Evolutionary conservation across 2,329 filamentous ascomycete species (phyloP), one percentile per base, ranked within the genome.

Genomic region (Periglandula ipomoeae): DNA sequence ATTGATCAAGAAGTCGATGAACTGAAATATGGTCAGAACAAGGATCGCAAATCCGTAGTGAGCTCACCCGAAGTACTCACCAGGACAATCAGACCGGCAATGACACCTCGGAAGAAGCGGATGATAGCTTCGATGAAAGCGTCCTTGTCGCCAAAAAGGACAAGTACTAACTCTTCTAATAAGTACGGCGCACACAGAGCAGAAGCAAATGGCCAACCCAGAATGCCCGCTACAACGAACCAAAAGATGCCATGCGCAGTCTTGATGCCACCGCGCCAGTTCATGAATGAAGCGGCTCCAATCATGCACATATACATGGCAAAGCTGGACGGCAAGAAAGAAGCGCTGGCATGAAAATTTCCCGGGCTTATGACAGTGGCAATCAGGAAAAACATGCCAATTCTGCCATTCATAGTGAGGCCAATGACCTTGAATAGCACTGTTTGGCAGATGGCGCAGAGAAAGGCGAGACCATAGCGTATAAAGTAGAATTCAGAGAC

Each of bases 161-260:
- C 71, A 42, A 82, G 67, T 3, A 89, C 63, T 3, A 81, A 61
- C 58, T 96, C 90, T 63, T 96, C 90, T 0, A 84, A 58, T 24
- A 96, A 63, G 60, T 93, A 94, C 0, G 93, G 93, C 5, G 84
- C 67, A 48, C 86, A 82, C 37, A 98, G 73, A 9, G 89, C 90
- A 34, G 84, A 82, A 11, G 89, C 84, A 70, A 98, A 98, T 0
- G 93, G 93, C 93, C 93, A 98, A 1, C 93, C 93, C 9, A 98
- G 70, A 37, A 94, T 76, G 7, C 85, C 87, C 27, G 88, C 93
- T 8, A 89, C 70, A 13, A 87, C 89, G 61, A 97, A 95, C 84
- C 88, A 96, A 66, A 87, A 85, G 52, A 98, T 89, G 34, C 88
- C 93, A 61, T 81, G 76, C 0, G 87, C 83, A 0, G 88, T 95